phyloP scores from a whole-genome alignment of 176 grass and related monocot genomes.

The Carex cristatella region DNA sequence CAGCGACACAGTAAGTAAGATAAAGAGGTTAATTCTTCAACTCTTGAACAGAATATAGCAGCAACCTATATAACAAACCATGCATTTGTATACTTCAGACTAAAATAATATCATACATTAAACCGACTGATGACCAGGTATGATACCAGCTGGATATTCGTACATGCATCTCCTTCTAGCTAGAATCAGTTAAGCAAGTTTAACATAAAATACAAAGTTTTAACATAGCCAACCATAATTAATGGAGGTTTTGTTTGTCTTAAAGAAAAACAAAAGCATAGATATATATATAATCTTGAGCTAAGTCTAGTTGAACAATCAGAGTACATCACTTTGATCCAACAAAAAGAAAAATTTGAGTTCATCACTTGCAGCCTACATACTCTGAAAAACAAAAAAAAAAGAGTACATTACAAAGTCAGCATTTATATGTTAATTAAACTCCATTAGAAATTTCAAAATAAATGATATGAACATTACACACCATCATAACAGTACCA shows the following conservation, averaged over 20 bases:
- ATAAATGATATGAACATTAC: too few species aligned
- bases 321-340: too few species aligned
- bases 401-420: too few species aligned
- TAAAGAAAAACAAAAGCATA: constrained; percentile 2
- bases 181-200: constrained; percentile 1
- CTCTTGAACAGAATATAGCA: too few species aligned
- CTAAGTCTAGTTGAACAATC: neutral
- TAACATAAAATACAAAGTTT: neutral
- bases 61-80: neutral
- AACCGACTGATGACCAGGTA: neutral
- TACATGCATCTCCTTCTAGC: neutral
- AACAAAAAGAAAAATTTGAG: too few species aligned
- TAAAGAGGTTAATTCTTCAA: too few species aligned
- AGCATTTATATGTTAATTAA: too few species aligned
- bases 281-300: neutral
- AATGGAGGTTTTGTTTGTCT: neutral
- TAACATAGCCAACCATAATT: neutral
- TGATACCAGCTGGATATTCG: neutral
- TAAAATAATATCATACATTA: neutral
- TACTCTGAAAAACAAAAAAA: too few species aligned
- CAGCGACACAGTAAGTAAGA: too few species aligned
- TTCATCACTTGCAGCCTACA: too few species aligned
- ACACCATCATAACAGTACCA: too few species aligned
- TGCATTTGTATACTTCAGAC: neutral
- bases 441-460: too few species aligned